These are phyloP conservation scores for Skeletonema tropicum DNA, from an alignment of 108 stramenopile species.

Conservation along the genomic window DNA sequence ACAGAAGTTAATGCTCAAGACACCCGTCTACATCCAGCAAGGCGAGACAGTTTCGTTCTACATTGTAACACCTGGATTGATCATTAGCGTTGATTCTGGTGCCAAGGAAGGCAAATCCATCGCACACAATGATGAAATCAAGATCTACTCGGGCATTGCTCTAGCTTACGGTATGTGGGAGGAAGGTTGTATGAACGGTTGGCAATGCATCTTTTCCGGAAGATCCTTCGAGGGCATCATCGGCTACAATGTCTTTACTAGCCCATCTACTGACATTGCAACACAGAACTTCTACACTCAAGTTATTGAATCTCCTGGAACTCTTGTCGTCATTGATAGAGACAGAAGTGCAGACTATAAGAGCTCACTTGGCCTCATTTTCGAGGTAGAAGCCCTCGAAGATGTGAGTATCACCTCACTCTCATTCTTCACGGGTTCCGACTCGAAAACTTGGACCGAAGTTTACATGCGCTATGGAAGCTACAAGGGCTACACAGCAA, in stretches of 20 bases:
- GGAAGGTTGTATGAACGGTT: background rate
- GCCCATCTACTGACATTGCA: too few relatives aligned
- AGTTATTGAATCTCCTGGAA: background rate
- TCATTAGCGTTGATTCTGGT: background rate
- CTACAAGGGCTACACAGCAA: background rate
- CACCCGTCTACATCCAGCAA: background rate
- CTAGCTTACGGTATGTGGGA: background rate
- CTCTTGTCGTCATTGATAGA: background rate
- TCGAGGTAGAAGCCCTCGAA: background rate
- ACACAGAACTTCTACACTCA: too few relatives aligned
- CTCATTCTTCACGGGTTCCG: background rate
- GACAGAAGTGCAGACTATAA: background rate
- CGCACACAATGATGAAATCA: background rate
- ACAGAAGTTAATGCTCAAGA: background rate
- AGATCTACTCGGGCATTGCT: background rate
- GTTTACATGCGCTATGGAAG: background rate
- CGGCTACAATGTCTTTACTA: background rate
- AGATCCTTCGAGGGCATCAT: background rate
- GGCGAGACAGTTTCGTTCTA: background rate
- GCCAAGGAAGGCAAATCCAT: background rate
- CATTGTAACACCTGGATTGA: background rate
- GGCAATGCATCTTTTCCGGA: background rate
- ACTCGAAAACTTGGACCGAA: background rate
- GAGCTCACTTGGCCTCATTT: background rate
- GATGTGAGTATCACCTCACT: background rate